Base-by-base conservation (phyloP, 257 asterid genomes). In the Capsicum pubescens region DNA sequence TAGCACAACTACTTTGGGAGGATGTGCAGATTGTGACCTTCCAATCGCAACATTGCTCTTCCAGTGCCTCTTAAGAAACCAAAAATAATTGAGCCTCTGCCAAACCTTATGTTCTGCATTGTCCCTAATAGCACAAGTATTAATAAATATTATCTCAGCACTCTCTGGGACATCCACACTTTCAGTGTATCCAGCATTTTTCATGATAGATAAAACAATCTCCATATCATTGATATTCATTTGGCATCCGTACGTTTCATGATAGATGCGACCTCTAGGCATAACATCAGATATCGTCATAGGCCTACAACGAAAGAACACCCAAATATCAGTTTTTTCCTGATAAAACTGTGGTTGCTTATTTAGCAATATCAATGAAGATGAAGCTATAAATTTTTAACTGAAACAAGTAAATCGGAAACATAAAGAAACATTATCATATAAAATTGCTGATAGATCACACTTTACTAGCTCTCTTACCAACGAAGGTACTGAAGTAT, bases 221-320 rank as follows among this genome's bases (percentile, higher is more conserved):
- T 97, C 98, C 99, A 97, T 97, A 86, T 97, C 99, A 83, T 97
- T 97, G 57, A 97, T 97, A 89, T 97, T 97, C 99, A 97, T 97
- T 88, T 97, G 99, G 81, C 99, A 97, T 80, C 99, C 99, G 83
- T 94, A 97, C 19, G 99, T 97, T 88, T 97, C 99, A 84, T 97
- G 98, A 89, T 93, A 97, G 83, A 94, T 90, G 12, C 99, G 98
- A 59, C 97, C 97, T 92, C 88, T 91, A 48, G 92, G 93, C 67
- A 86, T 94, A 88, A 81, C 90, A 87, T 91, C 95, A 42, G 94
- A 83, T 70, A 83, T 70, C 32, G 84, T 61, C 36, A 52, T 82
- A 10, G 86, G 72, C 89, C 99, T 95, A 83, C 80, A 52, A 83
- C 91, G 46, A 88, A 86, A 86, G 77, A 81, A 71, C 70, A 71